phyloP scores from a whole-genome alignment of 176 grass and related monocot species.

The Areca catechu region DNA sequence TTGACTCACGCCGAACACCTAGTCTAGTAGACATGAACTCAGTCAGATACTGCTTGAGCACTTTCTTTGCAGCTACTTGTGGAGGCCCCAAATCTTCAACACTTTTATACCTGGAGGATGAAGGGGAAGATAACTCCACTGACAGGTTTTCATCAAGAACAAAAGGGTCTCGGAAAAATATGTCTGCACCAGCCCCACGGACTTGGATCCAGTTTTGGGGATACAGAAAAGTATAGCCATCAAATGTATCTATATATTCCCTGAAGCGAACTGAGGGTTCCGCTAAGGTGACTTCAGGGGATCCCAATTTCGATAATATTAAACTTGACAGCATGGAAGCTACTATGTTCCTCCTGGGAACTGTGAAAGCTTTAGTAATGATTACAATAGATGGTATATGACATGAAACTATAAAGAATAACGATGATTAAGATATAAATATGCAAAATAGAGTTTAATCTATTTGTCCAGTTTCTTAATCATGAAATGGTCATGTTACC shows the following conservation, averaged over 20 bases:
- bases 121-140: constrained; percentile 79
- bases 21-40: constrained; percentile 80
- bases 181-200: constrained; percentile 48
- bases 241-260: constrained; percentile 68
- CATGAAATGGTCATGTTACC: too few relatives aligned
- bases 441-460: too few relatives aligned
- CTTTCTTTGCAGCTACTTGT: constrained; percentile 42
- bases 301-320: constrained; percentile 24
- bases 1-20: constrained; percentile 57
- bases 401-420: too few relatives aligned
- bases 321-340: constrained; percentile 49
- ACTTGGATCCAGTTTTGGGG: constrained; percentile 83
- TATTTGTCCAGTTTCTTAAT: too few relatives aligned
- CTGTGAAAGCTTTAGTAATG: constrained; percentile 52
- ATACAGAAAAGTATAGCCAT: constrained; percentile 71
- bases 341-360: constrained; percentile 71
- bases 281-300: constrained; percentile 24
- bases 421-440: too few relatives aligned
- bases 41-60: constrained; percentile 68
- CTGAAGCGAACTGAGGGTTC: constrained; percentile 44
- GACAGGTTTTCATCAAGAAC: constrained; percentile 74
- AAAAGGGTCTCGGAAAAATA: constrained; percentile 64
- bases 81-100: constrained; percentile 63
- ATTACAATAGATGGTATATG: background rate
- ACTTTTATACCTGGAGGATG: constrained; percentile 45